Conservation (phyloP, 2,329 filamentous ascomycete genomes). For the Penicillium sclerotigenum region DNA sequence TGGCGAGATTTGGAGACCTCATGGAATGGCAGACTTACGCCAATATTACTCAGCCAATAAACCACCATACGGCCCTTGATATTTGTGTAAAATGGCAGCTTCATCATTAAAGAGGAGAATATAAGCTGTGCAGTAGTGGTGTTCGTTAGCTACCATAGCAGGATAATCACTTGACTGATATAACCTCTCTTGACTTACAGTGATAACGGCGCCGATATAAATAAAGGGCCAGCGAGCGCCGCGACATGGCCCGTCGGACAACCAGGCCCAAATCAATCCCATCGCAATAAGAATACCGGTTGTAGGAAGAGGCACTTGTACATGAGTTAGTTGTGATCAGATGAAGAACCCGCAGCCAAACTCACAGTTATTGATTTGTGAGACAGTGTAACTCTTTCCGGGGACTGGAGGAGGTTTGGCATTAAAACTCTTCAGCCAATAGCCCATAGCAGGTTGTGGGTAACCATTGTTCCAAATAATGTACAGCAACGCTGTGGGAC, state of each 20-base stretch:
- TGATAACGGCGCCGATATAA: slow-evolving; percentile 36
- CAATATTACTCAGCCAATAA: slow-evolving; percentile 40
- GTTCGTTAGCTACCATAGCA: not conserved
- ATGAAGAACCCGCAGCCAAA: not conserved
- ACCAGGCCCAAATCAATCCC: slow-evolving; percentile 38
- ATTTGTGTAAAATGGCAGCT: slow-evolving; percentile 39
- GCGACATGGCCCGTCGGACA: slow-evolving; percentile 35
- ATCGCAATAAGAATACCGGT: slow-evolving; percentile 38
- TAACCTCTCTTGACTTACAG: slow-evolving; percentile 19
- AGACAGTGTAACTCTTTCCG: slow-evolving; percentile 31
- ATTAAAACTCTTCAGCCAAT: slow-evolving; percentile 45
- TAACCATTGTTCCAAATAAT: slow-evolving; percentile 42
- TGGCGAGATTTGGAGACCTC: not conserved
- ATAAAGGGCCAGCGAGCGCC: slow-evolving; percentile 43
- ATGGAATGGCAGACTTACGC: slow-evolving; percentile 22
- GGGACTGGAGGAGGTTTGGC: slow-evolving; percentile 35
- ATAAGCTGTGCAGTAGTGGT: slow-evolving; percentile 22
- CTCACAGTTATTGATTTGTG: slow-evolving; percentile 39
- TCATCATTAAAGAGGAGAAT: slow-evolving; percentile 32
- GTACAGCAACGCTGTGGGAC: slow-evolving; percentile 30
- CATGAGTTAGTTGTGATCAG: not conserved
- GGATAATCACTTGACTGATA: not conserved
- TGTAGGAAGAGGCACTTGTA: slow-evolving; percentile 27
- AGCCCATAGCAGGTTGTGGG: slow-evolving; percentile 40
- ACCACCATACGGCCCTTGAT: slow-evolving; percentile 37